A percentile compares a stretch with the other conserved stretches of the same genome.
Conservation (phyloP, 2,329 filamentous ascomycete species). For the Arthrinium phaeospermum region DNA sequence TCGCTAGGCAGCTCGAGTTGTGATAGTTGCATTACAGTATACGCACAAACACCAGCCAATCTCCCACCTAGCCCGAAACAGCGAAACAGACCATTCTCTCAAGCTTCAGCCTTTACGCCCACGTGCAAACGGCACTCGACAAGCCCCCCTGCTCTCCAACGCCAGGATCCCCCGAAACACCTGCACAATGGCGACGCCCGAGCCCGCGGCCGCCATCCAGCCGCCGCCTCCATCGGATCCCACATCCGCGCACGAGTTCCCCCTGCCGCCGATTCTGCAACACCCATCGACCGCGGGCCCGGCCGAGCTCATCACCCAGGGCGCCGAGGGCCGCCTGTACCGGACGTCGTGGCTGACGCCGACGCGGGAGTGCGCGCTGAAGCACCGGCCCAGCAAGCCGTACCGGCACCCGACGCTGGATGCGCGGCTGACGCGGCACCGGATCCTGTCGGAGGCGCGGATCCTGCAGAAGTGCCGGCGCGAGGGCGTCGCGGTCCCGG, state of each 20-base stretch:
- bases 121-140: neutral
- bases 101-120: neutral
- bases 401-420: constrained; percentile 94
- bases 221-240: constrained; percentile 24
- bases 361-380: constrained; percentile 75
- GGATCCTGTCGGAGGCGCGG: constrained; percentile 87
- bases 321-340: constrained; percentile 95
- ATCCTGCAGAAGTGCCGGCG: constrained; percentile 79
- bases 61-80: neutral
- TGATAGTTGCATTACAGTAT: neutral
- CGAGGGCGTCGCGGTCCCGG: constrained; percentile 83
- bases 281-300: constrained; percentile 60
- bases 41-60: neutral
- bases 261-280: constrained; percentile 69
- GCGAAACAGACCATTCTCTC: neutral
- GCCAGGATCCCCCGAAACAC: neutral
- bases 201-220: constrained; percentile 20
- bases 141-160: neutral
- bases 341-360: constrained; percentile 79
- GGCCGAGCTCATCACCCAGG: constrained; percentile 82
- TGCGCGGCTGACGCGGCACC: constrained; percentile 81
- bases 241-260: constrained; percentile 40
- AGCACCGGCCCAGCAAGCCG: constrained; percentile 88
- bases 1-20: neutral
- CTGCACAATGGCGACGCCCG: constrained; percentile 26